Conservation (phyloP, 257 asterid species). For the Capsicum chinense region DNA sequence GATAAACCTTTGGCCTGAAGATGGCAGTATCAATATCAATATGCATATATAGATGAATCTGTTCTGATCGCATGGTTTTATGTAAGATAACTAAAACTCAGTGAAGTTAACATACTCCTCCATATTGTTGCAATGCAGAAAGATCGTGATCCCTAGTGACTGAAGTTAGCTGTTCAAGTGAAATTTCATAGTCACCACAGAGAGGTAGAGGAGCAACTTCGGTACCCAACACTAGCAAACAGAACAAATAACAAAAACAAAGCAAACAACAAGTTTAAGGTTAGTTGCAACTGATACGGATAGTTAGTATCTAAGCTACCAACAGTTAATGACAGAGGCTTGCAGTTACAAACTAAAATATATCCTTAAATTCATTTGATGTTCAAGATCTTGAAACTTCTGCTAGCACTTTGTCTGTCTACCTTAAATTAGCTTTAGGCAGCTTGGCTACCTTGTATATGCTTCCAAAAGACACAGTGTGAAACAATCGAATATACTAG, state of each 20-base stretch:
- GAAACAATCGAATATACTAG: not conserved
- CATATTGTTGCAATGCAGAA: slow-evolving; percentile 73
- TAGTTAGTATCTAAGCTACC: slow-evolving; percentile 23
- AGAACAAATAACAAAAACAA: slow-evolving; percentile 34
- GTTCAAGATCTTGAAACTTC: not conserved
- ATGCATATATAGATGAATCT: not conserved
- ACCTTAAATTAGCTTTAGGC: slow-evolving; percentile 20
- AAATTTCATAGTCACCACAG: slow-evolving; percentile 66
- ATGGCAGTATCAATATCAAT: slow-evolving; percentile 27
- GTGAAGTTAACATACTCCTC: slow-evolving; percentile 67
- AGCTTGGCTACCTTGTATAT: slow-evolving; percentile 10
- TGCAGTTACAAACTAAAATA: not conserved
- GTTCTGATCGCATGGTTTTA: slow-evolving; percentile 12
- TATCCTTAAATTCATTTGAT: slow-evolving; percentile 21
- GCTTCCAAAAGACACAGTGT: not conserved
- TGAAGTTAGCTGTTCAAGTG: slow-evolving; percentile 74
- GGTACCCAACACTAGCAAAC: slow-evolving; percentile 65
- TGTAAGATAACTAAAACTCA: not conserved
- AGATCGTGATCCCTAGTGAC: slow-evolving; percentile 72
- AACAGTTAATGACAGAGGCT: not conserved
- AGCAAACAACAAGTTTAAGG: slow-evolving; percentile 6
- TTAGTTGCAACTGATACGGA: not conserved
- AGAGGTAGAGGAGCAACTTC: slow-evolving; percentile 65
- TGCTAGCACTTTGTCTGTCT: not conserved
- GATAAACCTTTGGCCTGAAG: slow-evolving; percentile 76